These are phyloP conservation scores for Xylaria sp. DNA, from an alignment of 2,329 filamentous ascomycete species.

Conservation along the genomic window DNA sequence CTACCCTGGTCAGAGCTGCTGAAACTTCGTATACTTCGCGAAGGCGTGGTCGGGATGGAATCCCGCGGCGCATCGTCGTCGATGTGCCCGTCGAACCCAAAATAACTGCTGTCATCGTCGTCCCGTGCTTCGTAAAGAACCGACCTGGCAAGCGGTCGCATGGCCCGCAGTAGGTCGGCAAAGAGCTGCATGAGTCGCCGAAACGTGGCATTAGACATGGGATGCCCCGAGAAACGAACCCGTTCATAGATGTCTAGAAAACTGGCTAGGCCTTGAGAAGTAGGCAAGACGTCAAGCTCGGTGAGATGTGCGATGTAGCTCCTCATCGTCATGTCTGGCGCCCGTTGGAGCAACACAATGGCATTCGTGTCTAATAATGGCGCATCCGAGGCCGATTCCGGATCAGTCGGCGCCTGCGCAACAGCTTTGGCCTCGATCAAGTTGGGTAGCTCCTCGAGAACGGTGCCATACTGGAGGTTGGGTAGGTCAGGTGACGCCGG, in stretches of 20 bases:
- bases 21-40: slow-evolving; percentile 26
- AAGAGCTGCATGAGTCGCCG: slow-evolving; percentile 77
- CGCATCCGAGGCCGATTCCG: slow-evolving; percentile 35
- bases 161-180: slow-evolving; percentile 69
- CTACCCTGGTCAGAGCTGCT: slow-evolving; percentile 23
- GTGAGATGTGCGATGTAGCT: slow-evolving; percentile 72
- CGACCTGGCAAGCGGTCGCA: slow-evolving; percentile 58
- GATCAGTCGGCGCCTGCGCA: slow-evolving; percentile 65
- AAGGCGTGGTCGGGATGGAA: slow-evolving; percentile 38
- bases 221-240: slow-evolving; percentile 71
- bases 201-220: slow-evolving; percentile 67
- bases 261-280: slow-evolving; percentile 38
- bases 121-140: slow-evolving; percentile 38
- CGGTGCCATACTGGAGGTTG: slow-evolving; percentile 74
- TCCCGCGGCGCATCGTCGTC: slow-evolving; percentile 40
- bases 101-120: slow-evolving; percentile 24
- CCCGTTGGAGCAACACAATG: slow-evolving; percentile 65
- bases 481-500: slow-evolving; percentile 69
- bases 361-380: slow-evolving; percentile 59
- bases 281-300: slow-evolving; percentile 55
- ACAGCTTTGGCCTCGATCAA: slow-evolving; percentile 89
- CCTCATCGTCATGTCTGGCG: slow-evolving; percentile 65
- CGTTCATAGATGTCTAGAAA: slow-evolving; percentile 78
- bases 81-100: slow-evolving; percentile 28
- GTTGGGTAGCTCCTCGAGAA: slow-evolving; percentile 79